phyloP scores from a whole-genome alignment of 2,329 filamentous ascomycete genomes.

The Aspergillus sp. region DNA sequence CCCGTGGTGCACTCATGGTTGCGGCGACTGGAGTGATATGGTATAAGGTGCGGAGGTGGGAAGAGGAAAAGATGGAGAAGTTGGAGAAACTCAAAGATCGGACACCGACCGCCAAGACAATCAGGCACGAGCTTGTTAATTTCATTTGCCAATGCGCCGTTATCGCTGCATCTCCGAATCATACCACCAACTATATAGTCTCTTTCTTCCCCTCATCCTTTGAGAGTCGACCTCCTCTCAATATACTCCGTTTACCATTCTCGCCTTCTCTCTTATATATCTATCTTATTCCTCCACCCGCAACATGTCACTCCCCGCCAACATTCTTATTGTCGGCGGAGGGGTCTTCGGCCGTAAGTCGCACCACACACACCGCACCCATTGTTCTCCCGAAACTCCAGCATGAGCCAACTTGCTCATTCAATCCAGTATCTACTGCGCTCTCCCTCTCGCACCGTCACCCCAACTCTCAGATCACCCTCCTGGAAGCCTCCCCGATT shows the following conservation, averaged over 20 bases:
- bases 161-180: neutral
- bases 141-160: neutral
- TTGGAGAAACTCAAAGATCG: neutral
- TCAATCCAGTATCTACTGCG: constrained; percentile 60
- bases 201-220: neutral
- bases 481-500: constrained; percentile 57
- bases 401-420: neutral
- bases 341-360: constrained; percentile 48
- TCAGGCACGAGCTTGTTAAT: neutral
- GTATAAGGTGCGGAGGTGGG: neutral
- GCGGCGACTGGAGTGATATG: neutral
- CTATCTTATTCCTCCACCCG: too few relatives aligned
- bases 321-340: constrained; percentile 45
- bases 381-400: neutral
- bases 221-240: neutral
- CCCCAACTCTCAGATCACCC: constrained; percentile 54
- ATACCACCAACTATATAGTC: neutral
- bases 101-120: constrained; percentile 3
- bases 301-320: constrained; percentile 36
- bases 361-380: neutral
- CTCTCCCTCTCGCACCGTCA: constrained; percentile 67
- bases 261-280: neutral
- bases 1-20: constrained; percentile 30
- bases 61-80: neutral
- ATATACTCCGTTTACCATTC: neutral